Conservation (phyloP, 257 asterid genomes). For the Solanum sitiens region DNA sequence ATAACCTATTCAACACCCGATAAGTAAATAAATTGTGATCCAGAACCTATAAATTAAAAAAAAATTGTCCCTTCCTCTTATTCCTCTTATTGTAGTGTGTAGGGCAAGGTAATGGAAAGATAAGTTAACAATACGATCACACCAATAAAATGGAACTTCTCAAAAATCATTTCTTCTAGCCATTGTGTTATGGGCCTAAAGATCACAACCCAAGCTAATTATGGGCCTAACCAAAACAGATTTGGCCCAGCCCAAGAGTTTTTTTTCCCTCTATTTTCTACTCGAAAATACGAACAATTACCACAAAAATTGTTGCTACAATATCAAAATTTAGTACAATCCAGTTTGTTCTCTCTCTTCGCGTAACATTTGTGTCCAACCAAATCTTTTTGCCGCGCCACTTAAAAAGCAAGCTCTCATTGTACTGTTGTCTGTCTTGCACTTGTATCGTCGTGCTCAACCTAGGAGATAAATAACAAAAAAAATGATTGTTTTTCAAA, state of each 20-base stretch:
- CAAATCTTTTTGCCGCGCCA: neutral
- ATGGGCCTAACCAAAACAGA: neutral
- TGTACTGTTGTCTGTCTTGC: constrained; percentile 44
- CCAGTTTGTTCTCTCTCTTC: neutral
- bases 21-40: neutral
- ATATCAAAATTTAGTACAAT: neutral
- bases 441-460: constrained; percentile 50
- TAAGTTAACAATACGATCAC: neutral
- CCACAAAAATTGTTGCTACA: neutral
- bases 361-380: neutral
- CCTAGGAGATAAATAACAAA: constrained; percentile 27
- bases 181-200: neutral
- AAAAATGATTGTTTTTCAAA: neutral
- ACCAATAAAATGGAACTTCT: too few relatives aligned
- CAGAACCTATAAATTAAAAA: neutral
- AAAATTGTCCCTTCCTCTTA: neutral
- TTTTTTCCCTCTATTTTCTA: neutral
- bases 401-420: constrained; percentile 2
- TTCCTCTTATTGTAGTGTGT: neutral
- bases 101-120: neutral
- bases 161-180: neutral
- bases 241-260: neutral
- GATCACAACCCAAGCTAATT: neutral
- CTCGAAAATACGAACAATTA: neutral
- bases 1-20: neutral